Evolutionary conservation across 169 alveolate species (phyloP).

Genomic region (Perkinsus marinus): DNA sequence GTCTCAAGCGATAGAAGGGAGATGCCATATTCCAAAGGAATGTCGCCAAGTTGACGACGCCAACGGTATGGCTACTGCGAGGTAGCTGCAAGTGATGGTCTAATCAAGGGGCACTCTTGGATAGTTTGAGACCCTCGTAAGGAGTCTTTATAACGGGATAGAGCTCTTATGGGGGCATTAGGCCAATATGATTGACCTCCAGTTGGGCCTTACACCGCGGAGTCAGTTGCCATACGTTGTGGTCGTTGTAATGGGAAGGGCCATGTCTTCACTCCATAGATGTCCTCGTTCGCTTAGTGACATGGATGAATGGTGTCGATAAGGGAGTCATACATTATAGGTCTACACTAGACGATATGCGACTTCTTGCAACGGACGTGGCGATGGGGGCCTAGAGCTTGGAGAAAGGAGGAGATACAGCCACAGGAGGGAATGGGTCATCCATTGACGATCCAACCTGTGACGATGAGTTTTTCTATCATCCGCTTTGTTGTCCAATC

Average conservation of each 20-base stretch:
- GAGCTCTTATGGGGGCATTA: neutral
- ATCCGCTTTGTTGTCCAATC: too few relatives aligned
- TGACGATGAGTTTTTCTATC: too few relatives aligned
- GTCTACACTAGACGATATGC: too few relatives aligned
- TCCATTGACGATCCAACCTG: too few relatives aligned
- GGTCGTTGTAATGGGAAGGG: neutral
- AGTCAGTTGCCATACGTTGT: neutral
- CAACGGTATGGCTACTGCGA: neutral
- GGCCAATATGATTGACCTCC: neutral
- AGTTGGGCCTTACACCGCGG: neutral
- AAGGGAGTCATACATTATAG: too few relatives aligned
- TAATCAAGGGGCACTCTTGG: neutral
- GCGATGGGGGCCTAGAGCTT: too few relatives aligned
- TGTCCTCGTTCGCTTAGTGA: too few relatives aligned
- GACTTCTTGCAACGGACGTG: too few relatives aligned
- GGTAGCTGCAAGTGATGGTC: neutral
- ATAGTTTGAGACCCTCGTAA: neutral
- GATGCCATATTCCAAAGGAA: neutral
- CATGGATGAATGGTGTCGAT: too few relatives aligned
- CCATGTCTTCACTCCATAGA: too few relatives aligned
- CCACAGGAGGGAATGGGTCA: too few relatives aligned
- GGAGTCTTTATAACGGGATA: neutral
- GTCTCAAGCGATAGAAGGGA: neutral
- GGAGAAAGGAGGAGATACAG: too few relatives aligned
- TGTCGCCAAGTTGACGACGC: neutral